Base-by-base conservation (phyloP, 2,329 filamentous ascomycete species). In the Elsinoe necatrix region DNA sequence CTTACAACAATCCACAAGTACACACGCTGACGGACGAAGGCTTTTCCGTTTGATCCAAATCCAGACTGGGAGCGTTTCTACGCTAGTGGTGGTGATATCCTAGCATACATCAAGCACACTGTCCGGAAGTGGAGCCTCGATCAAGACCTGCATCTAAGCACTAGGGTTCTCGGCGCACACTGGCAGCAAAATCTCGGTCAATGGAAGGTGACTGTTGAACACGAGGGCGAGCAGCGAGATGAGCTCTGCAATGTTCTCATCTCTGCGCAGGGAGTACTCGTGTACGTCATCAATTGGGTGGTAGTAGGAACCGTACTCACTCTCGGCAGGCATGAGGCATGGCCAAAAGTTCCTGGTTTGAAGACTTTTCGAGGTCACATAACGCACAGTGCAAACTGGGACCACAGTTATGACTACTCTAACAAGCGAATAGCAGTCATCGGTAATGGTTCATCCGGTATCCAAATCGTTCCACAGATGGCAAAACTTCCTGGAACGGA, bases 121-220 rank as follows among this genome's bases (percentile, higher is more conserved):
- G 71, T 70, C 3, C 67, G 62, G 42, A 74, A 75, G 60, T 71
- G 70, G 58, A 65, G 68, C 18, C 66, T 74, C 0, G 70, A 72
- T 42, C 63, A 68, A 9, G 66, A 72, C 42, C 58, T 76, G 8
- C 67, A 71, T 37, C 63, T 74, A 27, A 65, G 68, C 18, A 68
- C 70, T 25, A 65, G 65, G 6, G 72, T 76, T 1, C 63, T 67
- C 2, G 66, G 65, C 18, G 69, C 72, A 0, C 57, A 61, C 2
- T 76, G 74, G 74, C 60, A 73, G 20, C 69, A 73, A 37, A 59
- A 62, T 0, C 34, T 60, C 42, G 68, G 66, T 1, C 65, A 68
- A 56, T 75, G 73, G 73, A 62, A 65, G 42, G 42, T 45, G 18
- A 45, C 42, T 4, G 42, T 45, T 9, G 42, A 45, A 14, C 31